These are phyloP conservation scores for Rhizophora apiculata DNA, from an alignment of 345 rosid species.

Conservation along the genomic window DNA sequence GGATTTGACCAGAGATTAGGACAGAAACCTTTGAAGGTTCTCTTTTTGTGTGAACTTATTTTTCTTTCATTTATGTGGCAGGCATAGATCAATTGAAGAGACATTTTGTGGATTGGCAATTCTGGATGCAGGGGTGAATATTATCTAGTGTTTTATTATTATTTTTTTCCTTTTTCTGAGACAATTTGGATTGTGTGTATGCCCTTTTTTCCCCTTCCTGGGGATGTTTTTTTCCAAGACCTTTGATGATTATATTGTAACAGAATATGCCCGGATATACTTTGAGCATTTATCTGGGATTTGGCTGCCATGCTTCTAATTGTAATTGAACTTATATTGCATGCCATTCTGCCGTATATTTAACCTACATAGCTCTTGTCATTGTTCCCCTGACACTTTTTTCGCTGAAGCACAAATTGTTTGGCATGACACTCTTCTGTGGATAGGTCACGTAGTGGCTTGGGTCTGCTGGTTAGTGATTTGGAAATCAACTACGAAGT, in stretches of 20 bases:
- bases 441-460: too few relatives aligned
- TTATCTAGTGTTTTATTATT: slow-evolving; percentile 33
- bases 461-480: too few relatives aligned
- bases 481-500: too few relatives aligned
- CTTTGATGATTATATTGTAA: slow-evolving; percentile 28
- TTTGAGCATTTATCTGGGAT: slow-evolving; percentile 15
- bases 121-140: slow-evolving; percentile 64
- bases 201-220: slow-evolving; percentile 3
- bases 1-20: too few relatives aligned
- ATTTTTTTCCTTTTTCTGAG: background rate
- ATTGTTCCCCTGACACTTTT: too few relatives aligned
- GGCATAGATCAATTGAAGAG: slow-evolving; percentile 35
- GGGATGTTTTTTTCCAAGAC: slow-evolving; percentile 18
- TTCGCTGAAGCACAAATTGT: too few relatives aligned
- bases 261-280: slow-evolving; percentile 23
- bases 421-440: too few relatives aligned
- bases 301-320: slow-evolving; percentile 8
- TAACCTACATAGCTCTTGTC: too few relatives aligned
- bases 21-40: too few relatives aligned
- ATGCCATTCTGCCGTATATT: too few relatives aligned
- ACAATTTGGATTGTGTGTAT: slow-evolving; percentile 25
- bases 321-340: slow-evolving; percentile 11
- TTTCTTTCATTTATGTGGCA: slow-evolving; percentile 12
- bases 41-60: background rate
- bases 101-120: slow-evolving; percentile 26